These are phyloP conservation scores for Lactarius hengduanensis DNA, from an alignment of 768 basidiomycete genomes.

Conservation along the genomic window DNA sequence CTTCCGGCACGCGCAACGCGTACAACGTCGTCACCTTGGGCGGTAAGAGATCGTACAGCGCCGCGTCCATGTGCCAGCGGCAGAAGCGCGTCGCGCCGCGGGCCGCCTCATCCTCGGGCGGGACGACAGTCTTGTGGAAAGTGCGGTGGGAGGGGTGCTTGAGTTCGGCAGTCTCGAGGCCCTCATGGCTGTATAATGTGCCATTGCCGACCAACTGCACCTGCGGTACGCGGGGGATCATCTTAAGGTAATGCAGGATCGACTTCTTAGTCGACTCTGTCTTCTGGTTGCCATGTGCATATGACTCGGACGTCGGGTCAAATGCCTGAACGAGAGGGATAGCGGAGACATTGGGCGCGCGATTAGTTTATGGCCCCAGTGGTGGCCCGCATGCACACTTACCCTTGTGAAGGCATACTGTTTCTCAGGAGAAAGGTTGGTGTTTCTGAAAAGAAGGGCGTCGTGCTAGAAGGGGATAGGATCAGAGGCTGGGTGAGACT, in stretches of 20 bases:
- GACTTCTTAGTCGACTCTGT: slow-evolving; percentile 70
- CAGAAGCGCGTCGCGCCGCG: slow-evolving; percentile 78
- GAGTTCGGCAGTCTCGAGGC: slow-evolving; percentile 65
- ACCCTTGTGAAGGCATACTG: slow-evolving; percentile 87
- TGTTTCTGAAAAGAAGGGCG: slow-evolving; percentile 71
- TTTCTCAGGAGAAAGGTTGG: slow-evolving; percentile 69
- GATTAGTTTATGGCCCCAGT: not conserved
- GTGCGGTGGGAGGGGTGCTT: slow-evolving; percentile 82
- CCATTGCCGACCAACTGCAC: slow-evolving; percentile 92
- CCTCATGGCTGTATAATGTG: slow-evolving; percentile 71
- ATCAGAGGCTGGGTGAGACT: not conserved
- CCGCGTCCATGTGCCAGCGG: slow-evolving; percentile 90
- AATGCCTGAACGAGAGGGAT: slow-evolving; percentile 56
- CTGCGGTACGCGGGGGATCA: slow-evolving; percentile 80
- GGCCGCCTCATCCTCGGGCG: slow-evolving; percentile 64
- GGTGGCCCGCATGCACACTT: slow-evolving; percentile 24
- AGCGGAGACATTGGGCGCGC: slow-evolving; percentile 8
- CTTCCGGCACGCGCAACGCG: slow-evolving; percentile 66
- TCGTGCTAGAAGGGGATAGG: slow-evolving; percentile 51
- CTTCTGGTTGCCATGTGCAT: slow-evolving; percentile 90
- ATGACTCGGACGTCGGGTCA: slow-evolving; percentile 60
- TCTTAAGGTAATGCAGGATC: slow-evolving; percentile 85
- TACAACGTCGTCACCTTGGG: slow-evolving; percentile 84
- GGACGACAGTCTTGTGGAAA: slow-evolving; percentile 77
- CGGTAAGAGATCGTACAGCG: slow-evolving; percentile 69